Base-by-base conservation (phyloP, 140 eudicot genomes). In the Anethum foeniculum region DNA sequence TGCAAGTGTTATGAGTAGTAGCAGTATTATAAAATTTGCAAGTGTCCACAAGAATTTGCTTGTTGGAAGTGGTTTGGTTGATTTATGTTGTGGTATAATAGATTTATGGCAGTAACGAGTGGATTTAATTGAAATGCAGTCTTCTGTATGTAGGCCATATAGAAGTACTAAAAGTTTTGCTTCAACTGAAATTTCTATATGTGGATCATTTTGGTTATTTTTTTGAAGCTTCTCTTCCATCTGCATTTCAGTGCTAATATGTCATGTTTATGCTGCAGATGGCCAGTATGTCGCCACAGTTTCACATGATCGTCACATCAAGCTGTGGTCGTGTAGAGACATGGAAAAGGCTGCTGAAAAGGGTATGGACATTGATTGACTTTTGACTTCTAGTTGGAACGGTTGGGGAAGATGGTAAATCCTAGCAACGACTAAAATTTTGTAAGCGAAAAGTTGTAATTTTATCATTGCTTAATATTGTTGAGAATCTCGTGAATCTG, bases 241-340 rank as follows among this genome's bases (percentile, higher is more conserved):
- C 2, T n/a, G 56, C 43, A 34, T 49, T 32, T 13, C 18, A 80
- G 9, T 71, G 7, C 23, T 84, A 27, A 39, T 76, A 21, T 69
- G 28, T 7, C 30, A 23, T 23, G 48, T 25, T 43, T 38, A 25
- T 19, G 84, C 85, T 82, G 89, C 93, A 96, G 98, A 96, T 90
- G 99, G 97, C 64, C 96, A 93, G 77, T 82, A 72, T 82, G 87
- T 96, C 49, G 92, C 85, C 3, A 89, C 99, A 34, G 99, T 96
- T 65, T 91, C 99, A 19, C 89, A 93, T 80, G 99, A 96, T 84
- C 90, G 98, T 65, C 91, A 97, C 9, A 91, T 96, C 83, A 96
- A 96, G 76, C 82, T 91, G 23, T 92, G 98, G 97, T 91, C 98
- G 1, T 84, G 89, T 88, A 88, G 78, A 87, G 85, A 75, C 79